Evolutionary conservation across 306 rosid genomes (phyloP).

Genomic region (Cucurbita maxima): DNA sequence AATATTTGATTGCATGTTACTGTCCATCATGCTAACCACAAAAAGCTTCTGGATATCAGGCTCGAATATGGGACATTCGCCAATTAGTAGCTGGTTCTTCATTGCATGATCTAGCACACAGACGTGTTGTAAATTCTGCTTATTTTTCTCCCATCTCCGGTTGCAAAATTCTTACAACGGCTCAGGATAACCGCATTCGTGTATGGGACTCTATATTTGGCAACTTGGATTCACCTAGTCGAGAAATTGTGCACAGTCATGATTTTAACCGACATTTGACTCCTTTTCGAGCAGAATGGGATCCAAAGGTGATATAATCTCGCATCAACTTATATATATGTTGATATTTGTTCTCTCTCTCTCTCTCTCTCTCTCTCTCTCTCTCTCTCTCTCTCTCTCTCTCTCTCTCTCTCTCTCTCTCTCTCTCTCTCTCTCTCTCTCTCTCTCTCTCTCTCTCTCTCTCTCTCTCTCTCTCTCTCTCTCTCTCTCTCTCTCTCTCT

Average conservation of each 20-base stretch:
- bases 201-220: slow-evolving; percentile 88
- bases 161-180: slow-evolving; percentile 71
- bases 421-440: too few relatives aligned
- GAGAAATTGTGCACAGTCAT: slow-evolving; percentile 93
- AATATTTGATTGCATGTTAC: not conserved
- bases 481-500: too few relatives aligned
- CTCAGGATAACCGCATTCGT: slow-evolving; percentile 82
- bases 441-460: too few relatives aligned
- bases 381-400: too few relatives aligned
- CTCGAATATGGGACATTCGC: slow-evolving; percentile 92
- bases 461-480: too few relatives aligned
- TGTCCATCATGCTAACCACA: not conserved
- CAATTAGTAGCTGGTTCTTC: slow-evolving; percentile 51
- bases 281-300: slow-evolving; percentile 96
- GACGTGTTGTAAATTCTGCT: slow-evolving; percentile 86
- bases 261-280: slow-evolving; percentile 84
- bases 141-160: slow-evolving; percentile 78
- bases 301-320: slow-evolving; percentile 57
- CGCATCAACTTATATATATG: not conserved
- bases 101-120: slow-evolving; percentile 41
- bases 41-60: slow-evolving; percentile 30
- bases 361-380: not conserved
- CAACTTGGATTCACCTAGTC: slow-evolving; percentile 72
- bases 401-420: too few relatives aligned
- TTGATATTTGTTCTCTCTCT: not conserved